Evolutionary conservation across 129 eudicot species (phyloP), one percentile per base, ranked within the genome.

Genomic region (Arctium minus): DNA sequence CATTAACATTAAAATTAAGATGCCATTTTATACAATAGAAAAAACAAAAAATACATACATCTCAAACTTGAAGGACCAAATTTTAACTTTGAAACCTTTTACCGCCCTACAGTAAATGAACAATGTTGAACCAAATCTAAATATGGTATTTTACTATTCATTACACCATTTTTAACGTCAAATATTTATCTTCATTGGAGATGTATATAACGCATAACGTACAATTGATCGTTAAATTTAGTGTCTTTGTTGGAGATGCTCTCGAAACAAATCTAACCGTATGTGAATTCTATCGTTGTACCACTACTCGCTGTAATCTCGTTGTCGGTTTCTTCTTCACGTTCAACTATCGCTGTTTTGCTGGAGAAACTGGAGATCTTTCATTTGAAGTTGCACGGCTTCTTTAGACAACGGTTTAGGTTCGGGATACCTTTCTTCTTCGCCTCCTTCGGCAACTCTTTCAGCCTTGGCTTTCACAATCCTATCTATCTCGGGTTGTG

Each of bases 351-450:
- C 91, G 12, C 79, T 89, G 29, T 87, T 92, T 48, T 93, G 92
- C 83, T 84, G 85, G 48, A 93, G 92, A 77, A 96, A 96, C 62
- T 93, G 89, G 6, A 93, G 88, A 81, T 96, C 99, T 83, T 93
- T 95, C 97, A 93, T 90, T 79, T 96, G 99, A 73, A 93, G 87
- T 79, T 91, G 89, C 80, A 91, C 91, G 15, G 99, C 99, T 96
- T 96, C 99, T 84, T 96, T 91, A 0, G 99, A 87, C 72, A 96
- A 80, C 32, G 89, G 80, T 84, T 87, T 92, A 33, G 93, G 84
- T 81, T 96, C 97, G n/a, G 94, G 89, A 36, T 78, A 84, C 76
- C 75, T 86, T 35, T 86, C 89, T 10, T 90, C 95, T 72, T 88
- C 92, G 1, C 85, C 75, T 35, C 98, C 97, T 53, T 96, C 94